Evolutionary conservation across 176 grass and related monocot species (phyloP), one percentile per base, ranked within the genome.

Genomic region (Eragrostis nindensis): DNA sequence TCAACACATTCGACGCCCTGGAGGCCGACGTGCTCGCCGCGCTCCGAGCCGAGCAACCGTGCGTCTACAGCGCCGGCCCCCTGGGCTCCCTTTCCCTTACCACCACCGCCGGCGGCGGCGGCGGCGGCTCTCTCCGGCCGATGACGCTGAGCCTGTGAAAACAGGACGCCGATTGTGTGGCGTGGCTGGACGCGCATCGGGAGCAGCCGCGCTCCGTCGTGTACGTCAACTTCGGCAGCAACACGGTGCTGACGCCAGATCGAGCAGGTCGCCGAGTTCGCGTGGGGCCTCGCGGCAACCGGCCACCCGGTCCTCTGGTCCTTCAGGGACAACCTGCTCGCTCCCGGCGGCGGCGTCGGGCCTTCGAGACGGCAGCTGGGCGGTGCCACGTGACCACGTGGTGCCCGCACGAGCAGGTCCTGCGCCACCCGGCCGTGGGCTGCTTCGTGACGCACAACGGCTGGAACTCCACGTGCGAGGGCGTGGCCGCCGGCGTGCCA

Each of bases 141-240:
- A n/a, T n/a, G n/a, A n/a, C n/a, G n/a, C n/a, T n/a, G n/a, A n/a
- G n/a, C n/a, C n/a, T n/a, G n/a, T n/a, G n/a, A n/a, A n/a, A n/a
- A n/a, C n/a, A n/a, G n/a, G n/a, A n/a, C n/a, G n/a, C n/a, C n/a
- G n/a, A n/a, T n/a, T n/a, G n/a, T n/a, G n/a, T n/a, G n/a, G n/a
- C n/a, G n/a, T n/a, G n/a, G n/a, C n/a, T n/a, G n/a, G n/a, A n/a
- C n/a, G n/a, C n/a, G n/a, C n/a, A n/a, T n/a, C n/a, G n/a, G n/a
- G n/a, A n/a, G n/a, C n/a, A n/a, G 32, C 44, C 71, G 7, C 32
- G 81, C 18, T 85, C 89, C 40, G 89, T 91, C 1, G 79, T 92
- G 54, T 89, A 80, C 64, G 83, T 86, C 30, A 92, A 92, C 75
- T 92, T 86, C 30, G 90, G 86, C 11, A 92, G 90, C 86, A 89